These are phyloP conservation scores for Carex arenaria DNA, from an alignment of 202 grass and related monocot genomes.

Conservation along the genomic window DNA sequence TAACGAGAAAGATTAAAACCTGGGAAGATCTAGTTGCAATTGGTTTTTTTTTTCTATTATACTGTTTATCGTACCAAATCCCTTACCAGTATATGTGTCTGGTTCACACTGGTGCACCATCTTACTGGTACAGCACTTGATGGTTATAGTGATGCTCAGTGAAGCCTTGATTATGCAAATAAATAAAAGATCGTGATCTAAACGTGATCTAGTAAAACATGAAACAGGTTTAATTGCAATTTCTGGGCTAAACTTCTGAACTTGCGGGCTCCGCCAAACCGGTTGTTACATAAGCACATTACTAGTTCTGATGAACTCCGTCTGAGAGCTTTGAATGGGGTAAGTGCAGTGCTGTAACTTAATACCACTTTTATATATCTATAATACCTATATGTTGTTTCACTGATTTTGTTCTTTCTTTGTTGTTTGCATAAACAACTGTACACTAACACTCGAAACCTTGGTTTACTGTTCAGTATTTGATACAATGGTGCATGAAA, in stretches of 20 bases:
- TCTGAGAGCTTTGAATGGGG: background rate
- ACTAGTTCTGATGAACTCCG: background rate
- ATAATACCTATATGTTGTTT: background rate
- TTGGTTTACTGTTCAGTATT: background rate
- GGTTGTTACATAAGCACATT: background rate
- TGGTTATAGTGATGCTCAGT: background rate
- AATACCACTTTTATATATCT: background rate
- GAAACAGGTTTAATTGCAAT: background rate
- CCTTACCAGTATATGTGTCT: background rate
- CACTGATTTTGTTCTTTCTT: background rate
- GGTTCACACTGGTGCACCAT: background rate
- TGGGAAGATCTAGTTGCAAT: background rate
- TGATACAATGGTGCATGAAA: background rate
- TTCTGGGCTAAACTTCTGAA: background rate
- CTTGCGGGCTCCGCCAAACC: background rate
- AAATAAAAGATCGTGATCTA: background rate
- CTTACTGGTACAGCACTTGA: background rate
- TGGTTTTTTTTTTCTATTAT: background rate
- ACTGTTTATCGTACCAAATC: background rate
- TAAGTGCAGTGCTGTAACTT: background rate
- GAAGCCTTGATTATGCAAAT: background rate
- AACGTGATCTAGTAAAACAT: background rate
- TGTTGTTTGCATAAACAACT: background rate
- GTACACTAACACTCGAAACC: background rate
- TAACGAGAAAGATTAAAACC: background rate